phyloP scores from a whole-genome alignment of 1,284 basidiomycete genomes.

The Pterulicium gracile region DNA sequence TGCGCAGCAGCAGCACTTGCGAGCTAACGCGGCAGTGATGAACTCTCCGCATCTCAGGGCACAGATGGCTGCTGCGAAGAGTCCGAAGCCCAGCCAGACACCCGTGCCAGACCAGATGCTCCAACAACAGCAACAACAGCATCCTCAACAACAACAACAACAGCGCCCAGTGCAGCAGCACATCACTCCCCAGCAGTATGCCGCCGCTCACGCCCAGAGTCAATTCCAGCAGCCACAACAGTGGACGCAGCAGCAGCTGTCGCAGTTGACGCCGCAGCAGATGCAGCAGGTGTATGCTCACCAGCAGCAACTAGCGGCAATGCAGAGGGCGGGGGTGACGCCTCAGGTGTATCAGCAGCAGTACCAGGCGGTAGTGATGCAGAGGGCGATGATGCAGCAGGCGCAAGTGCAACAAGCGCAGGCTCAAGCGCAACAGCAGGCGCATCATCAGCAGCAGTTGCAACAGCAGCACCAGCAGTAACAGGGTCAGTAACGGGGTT shows the following conservation, averaged over 20 bases:
- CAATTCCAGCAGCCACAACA: conserved; percentile 10
- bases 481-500: conserved; percentile 7
- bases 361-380: background rate
- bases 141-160: conserved; percentile 12
- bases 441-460: conserved; percentile 13
- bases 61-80: conserved; percentile 15
- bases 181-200: conserved; percentile 6
- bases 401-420: conserved; percentile 10
- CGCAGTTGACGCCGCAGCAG: conserved; percentile 10
- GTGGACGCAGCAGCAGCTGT: conserved; percentile 1
- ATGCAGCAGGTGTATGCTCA: conserved; percentile 10
- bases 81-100: conserved; percentile 10
- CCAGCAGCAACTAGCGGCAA: too few species aligned
- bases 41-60: conserved; percentile 19
- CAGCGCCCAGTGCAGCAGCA: conserved; percentile 11
- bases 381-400: conserved; percentile 1
- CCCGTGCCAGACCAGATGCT: conserved; percentile 9
- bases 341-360: conserved; percentile 3
- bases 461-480: conserved; percentile 15
- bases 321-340: too few species aligned
- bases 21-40: conserved; percentile 5
- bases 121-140: conserved; percentile 13
- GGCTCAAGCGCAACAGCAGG: conserved; percentile 12
- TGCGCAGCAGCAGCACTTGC: background rate
- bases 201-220: conserved; percentile 10